Base-by-base conservation (phyloP, 805 yeast genomes). In the Suhomyces sp. region DNA sequence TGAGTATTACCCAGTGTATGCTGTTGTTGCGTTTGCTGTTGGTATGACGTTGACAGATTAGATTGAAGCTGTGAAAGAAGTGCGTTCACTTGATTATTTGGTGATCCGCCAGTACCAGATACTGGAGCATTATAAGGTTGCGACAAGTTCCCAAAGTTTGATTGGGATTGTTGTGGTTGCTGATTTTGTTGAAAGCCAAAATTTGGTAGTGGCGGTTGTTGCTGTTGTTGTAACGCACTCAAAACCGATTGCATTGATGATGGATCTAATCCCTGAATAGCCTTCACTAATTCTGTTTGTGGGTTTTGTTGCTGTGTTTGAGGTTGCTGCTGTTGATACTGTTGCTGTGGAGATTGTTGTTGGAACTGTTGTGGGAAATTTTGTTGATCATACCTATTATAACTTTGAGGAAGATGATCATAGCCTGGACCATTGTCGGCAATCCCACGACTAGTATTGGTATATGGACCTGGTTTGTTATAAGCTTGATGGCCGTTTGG, bases 191-290 rank as follows among this genome's bases (percentile, higher is more conserved):
- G 26, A 20, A 12, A 25, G n/a, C 13, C 20, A n/a, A 17, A 17
- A n/a, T 25, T 21, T 19, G 12, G 31, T 8, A 23, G 22, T 13
- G 34, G 32, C 20, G 35, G 47, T 28, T 43, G 47, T 31, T 48
- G 57, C 29, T 51, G 58, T 23, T 46, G 54, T 38, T 58, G 65
- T 22, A 65, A 46, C 11, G 58, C 38, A 11, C 48, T 43, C 9
- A 64, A 47, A 42, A 63, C 53, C 34, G 47, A 60, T 36, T 63
- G 69, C 49, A 56, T 53, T 14, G 68, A 50, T 13, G 51, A 43
- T 3, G 65, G 65, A 33, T 62, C 65, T 42, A 64, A 39, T 15
- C 42, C 46, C 35, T 51, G 51, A 22, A 51, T 43, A 2, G 50
- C 46, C 20, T 51, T 53, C 16, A 45, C n/a, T 22, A 49, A 31